phyloP scores from a whole-genome alignment of 371 early-diverging fungal species.

The Dichotomocladium elegans region DNA sequence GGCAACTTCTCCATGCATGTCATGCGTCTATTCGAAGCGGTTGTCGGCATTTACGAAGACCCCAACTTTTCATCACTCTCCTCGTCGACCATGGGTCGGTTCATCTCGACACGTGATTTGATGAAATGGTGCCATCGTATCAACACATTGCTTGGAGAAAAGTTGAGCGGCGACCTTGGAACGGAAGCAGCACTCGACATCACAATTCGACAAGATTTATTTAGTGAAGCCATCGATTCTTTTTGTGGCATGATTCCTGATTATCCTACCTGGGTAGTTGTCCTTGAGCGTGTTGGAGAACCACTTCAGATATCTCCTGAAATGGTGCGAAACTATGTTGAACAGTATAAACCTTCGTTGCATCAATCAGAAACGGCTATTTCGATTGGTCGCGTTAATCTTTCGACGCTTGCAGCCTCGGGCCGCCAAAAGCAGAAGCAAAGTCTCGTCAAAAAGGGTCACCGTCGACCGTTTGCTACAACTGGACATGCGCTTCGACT shows the following conservation, averaged over 20 bases:
- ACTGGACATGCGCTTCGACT: slow-evolving; percentile 75
- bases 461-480: slow-evolving; percentile 69
- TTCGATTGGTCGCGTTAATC: slow-evolving; percentile 67
- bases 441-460: slow-evolving; percentile 29
- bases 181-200: slow-evolving; percentile 32
- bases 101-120: slow-evolving; percentile 68
- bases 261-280: slow-evolving; percentile 56
- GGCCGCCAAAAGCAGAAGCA: slow-evolving; percentile 23
- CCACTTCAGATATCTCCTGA: slow-evolving; percentile 70
- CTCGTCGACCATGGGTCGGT: slow-evolving; percentile 55
- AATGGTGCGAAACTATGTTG: slow-evolving; percentile 69
- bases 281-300: slow-evolving; percentile 64
- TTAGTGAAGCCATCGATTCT: slow-evolving; percentile 86
- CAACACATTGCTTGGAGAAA: slow-evolving; percentile 36
- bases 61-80: slow-evolving; percentile 46
- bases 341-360: slow-evolving; percentile 69
- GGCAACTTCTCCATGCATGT: slow-evolving; percentile 51
- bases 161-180: slow-evolving; percentile 24
- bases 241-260: slow-evolving; percentile 85
- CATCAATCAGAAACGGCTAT: slow-evolving; percentile 42
- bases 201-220: slow-evolving; percentile 52
- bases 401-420: slow-evolving; percentile 38
- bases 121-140: slow-evolving; percentile 87
- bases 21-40: slow-evolving; percentile 58
- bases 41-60: slow-evolving; percentile 55